Percentiles rank a stretch among this genome's conserved stretches.
Conservation (phyloP, 1,284 basidiomycete genomes). For the Uromyces viciae-fabae region DNA sequence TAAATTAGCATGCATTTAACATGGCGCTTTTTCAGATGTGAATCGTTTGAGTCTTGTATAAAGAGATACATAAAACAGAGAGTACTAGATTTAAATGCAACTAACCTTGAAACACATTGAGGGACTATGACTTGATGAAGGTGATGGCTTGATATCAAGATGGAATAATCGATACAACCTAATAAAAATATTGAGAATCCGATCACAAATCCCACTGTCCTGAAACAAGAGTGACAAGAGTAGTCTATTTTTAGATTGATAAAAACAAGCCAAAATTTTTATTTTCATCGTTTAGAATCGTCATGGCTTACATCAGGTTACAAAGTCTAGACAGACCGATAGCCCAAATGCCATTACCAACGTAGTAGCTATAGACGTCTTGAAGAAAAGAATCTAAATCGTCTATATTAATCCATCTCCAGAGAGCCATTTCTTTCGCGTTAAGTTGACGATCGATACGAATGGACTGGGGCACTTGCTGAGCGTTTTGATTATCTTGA, state of each 20-base stretch:
- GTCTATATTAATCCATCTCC: constrained; percentile 98
- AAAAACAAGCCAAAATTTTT: constrained; percentile 30
- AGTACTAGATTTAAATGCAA: no score
- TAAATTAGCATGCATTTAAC: no score
- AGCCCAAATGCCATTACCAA: constrained; percentile 90
- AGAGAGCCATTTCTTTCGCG: constrained; percentile 73
- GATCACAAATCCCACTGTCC: constrained; percentile 95
- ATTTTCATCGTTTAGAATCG: background rate
- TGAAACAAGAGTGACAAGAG: constrained; percentile 57
- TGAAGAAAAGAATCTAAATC: constrained; percentile 92
- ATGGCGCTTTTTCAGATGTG: no score
- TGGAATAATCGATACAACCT: constrained; percentile 87
- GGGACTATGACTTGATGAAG: constrained; percentile 50
- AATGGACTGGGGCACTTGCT: background rate
- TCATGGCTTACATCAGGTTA: constrained; percentile 70
- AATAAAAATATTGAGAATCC: constrained; percentile 91
- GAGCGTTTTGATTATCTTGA: background rate
- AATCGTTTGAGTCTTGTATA: background rate
- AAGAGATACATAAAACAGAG: background rate
- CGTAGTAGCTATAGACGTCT: constrained; percentile 87
- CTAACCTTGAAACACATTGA: constrained; percentile 42
- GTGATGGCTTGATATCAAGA: constrained; percentile 58
- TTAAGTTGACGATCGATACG: constrained; percentile 32
- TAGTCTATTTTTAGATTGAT: no score
- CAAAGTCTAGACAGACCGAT: constrained; percentile 81